A percentile compares a stretch with the other conserved stretches of the same genome.
These are phyloP conservation scores for Chrysopogon serrulatus DNA, from an alignment of 176 grass and related monocot genomes.

Conservation along the genomic window DNA sequence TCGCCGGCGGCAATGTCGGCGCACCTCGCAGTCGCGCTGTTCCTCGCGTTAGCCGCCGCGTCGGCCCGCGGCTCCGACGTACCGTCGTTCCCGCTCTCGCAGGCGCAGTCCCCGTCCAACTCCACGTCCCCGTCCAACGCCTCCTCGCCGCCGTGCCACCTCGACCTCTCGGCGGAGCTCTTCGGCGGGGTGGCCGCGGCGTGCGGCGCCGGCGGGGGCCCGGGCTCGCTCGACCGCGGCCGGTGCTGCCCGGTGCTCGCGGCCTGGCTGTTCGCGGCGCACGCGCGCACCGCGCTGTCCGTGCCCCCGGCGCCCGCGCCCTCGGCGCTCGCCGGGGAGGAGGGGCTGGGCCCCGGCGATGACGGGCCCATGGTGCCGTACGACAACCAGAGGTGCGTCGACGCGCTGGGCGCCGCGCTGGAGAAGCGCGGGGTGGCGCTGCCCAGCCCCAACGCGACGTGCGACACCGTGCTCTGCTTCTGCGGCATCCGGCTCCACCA, in stretches of 20 bases:
- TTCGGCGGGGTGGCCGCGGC: conserved; percentile 93
- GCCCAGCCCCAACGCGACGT: conserved; percentile 66
- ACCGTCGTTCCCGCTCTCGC: conserved; percentile 23
- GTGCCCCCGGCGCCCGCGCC: conserved; percentile 37
- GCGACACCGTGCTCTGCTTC: conserved; percentile 94
- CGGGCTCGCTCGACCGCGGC: conserved; percentile 57
- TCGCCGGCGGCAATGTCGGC: conserved; percentile 49
- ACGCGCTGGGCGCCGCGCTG: conserved; percentile 72
- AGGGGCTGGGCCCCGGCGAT: conserved; percentile 9
- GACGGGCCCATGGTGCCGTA: conserved; percentile 88
- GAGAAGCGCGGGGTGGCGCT: conserved; percentile 64
- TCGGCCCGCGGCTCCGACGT: conserved; percentile 1
- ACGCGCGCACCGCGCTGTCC: conserved; percentile 84
- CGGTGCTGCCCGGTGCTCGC: conserved; percentile 96
- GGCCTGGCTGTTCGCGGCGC: conserved; percentile 96
- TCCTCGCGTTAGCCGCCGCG: conserved; percentile 24
- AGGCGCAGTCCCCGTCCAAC: conserved; percentile 31
- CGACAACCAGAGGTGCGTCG: conserved; percentile 95
- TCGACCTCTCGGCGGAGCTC: conserved; percentile 93
- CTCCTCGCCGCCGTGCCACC: conserved; percentile 69
- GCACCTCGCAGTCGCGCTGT: conserved; percentile 2
- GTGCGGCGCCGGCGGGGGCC: conserved; percentile 52
- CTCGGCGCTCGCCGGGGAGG: conserved; percentile 13
- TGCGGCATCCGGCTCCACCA: conserved; percentile 98
- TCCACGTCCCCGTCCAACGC: conserved; percentile 34